A percentile compares a stretch with the other conserved stretches of the same genome.
phyloP scores from a whole-genome alignment of 768 basidiomycete species.

The Cantharellus anzutake region DNA sequence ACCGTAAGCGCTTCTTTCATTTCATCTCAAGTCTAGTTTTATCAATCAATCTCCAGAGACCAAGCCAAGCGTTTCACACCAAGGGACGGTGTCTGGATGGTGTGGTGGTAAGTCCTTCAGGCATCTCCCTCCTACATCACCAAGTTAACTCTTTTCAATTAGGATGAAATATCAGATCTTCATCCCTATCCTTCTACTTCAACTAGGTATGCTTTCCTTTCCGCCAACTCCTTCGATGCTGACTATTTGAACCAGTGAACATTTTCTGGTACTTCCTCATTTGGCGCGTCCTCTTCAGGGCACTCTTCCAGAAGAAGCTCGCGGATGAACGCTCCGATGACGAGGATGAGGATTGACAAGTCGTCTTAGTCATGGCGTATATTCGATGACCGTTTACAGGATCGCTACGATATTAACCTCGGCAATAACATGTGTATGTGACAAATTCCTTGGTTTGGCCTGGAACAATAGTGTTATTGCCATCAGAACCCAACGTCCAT shows the following conservation, averaged over 20 bases:
- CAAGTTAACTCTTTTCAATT: not conserved
- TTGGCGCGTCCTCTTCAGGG: slow-evolving; percentile 52
- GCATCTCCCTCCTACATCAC: not conserved
- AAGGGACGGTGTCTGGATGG: slow-evolving; percentile 49
- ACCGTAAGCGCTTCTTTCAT: slow-evolving; percentile 35
- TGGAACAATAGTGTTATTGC: no score
- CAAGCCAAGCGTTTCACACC: slow-evolving; percentile 33
- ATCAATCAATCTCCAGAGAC: not conserved
- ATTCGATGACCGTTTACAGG: no score
- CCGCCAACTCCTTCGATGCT: not conserved
- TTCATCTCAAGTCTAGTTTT: not conserved
- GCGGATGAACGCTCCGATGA: slow-evolving; percentile 62
- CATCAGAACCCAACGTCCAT: no score
- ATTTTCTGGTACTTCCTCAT: slow-evolving; percentile 89
- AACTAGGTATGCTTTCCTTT: slow-evolving; percentile 15
- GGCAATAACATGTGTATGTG: no score
- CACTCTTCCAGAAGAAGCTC: slow-evolving; percentile 26
- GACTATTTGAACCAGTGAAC: slow-evolving; percentile 33
- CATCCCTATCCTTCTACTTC: slow-evolving; percentile 49
- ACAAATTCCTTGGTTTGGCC: no score
- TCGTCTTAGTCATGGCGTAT: no score
- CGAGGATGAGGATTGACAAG: slow-evolving; percentile 23
- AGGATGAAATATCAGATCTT: slow-evolving; percentile 71
- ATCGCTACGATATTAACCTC: no score
- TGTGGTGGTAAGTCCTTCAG: slow-evolving; percentile 25